A percentile compares a stretch with the other conserved stretches of the same genome.
phyloP scores from a whole-genome alignment of 2,329 filamentous ascomycete species.

The Fusarium irregulare region DNA sequence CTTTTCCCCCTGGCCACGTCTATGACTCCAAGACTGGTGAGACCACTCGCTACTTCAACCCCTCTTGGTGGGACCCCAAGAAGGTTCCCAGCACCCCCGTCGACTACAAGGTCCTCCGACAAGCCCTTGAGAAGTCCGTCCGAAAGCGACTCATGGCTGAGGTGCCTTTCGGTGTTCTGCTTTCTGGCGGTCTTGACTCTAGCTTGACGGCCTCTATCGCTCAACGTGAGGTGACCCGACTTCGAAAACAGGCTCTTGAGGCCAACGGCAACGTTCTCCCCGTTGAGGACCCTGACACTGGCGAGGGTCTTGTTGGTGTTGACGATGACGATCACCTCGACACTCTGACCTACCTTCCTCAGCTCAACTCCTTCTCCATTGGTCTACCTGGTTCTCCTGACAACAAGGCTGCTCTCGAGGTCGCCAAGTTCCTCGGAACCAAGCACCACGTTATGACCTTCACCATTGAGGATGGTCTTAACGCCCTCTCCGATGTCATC shows the following conservation, averaged over 20 bases:
- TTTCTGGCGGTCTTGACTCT: conserved; percentile 96
- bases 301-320: conserved; percentile 87
- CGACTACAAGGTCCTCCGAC: conserved; percentile 84
- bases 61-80: conserved; percentile 88
- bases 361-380: conserved; percentile 99
- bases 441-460: conserved; percentile 99
- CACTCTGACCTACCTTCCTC: conserved; percentile 89
- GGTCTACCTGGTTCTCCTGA: conserved; percentile 93
- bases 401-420: conserved; percentile 89
- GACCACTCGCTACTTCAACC: conserved; percentile 89
- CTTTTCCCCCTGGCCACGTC: conserved; percentile 94
- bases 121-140: conserved; percentile 88
- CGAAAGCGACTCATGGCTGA: conserved; percentile 98
- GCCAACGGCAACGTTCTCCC: conserved; percentile 59
- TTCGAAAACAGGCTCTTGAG: conserved; percentile 73
- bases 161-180: conserved; percentile 94
- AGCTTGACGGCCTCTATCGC: conserved; percentile 95
- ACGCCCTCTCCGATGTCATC: conserved; percentile 96
- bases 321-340: conserved; percentile 91
- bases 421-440: conserved; percentile 95
- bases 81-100: conserved; percentile 83
- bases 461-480: conserved; percentile 95
- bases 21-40: conserved; percentile 93
- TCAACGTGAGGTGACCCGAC: conserved; percentile 86
- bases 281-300: conserved; percentile 66